Evolutionary conservation across 2,329 filamentous ascomycete species (phyloP), one percentile per base, ranked within the genome.

Genomic region (Colletotrichum cordylinicola): DNA sequence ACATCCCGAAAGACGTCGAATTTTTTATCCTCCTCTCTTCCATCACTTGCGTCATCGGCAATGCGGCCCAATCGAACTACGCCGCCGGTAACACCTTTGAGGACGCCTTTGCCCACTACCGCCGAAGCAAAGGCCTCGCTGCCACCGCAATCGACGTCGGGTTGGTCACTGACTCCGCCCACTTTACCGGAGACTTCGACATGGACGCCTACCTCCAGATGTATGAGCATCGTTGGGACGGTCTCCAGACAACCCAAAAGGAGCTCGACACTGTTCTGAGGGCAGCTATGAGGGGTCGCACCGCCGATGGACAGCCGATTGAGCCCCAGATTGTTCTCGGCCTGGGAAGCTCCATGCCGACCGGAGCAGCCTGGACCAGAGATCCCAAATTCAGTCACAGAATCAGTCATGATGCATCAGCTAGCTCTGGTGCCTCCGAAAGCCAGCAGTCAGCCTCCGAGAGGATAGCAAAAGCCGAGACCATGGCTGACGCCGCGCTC

Each of bases 1-100:
- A 13, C 15, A 82, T 86, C 58, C 55, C 70, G 8, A 18, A 24
- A 4, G 61, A 72, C 1, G 18, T 86, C 0, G 83, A 86, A 70
- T 85, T 88, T 78, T 88, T 86, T 76, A 77, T 85, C 66, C 78
- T 84, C 64, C 74, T 85, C 13, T 86, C 84, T 1, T 87, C 86
- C 4, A 77, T 83, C 15, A 79, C 82, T 1, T 82, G 81, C 21
- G 79, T 86, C 18, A 72, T 83, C 8, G 86, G 85, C 3, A 81
- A 81, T 27, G 76, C 79, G 7, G 81, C 80, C 2, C 86, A 87
- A 66, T 79, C 82, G 52, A 87, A 87, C 76, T 89, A 89, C 74
- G 76, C 83, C 0, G 82, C 83, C 0, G 84, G 82, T 2, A 81
- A 82, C 62, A 79, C 81, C 1, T 86, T 82, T 78, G 82, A 85